phyloP scores from a whole-genome alignment of 2,329 filamentous ascomycete genomes.

The Beauveria bassiana region DNA sequence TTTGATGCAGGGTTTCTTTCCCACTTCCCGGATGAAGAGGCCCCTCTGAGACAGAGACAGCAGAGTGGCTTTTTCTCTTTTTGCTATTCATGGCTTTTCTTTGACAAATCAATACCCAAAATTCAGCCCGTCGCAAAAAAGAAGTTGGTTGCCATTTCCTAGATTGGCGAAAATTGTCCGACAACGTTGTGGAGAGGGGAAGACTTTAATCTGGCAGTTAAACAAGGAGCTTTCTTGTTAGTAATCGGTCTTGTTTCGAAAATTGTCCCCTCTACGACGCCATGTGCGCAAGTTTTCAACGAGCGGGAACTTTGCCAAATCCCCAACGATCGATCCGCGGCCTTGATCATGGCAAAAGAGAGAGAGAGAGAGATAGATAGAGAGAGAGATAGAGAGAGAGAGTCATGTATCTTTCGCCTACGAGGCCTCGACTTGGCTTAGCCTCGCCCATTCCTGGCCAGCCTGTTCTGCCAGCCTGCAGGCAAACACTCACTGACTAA shows the following conservation, averaged over 20 bases:
- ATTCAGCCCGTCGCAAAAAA: background rate
- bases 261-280: background rate
- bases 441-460: background rate
- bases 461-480: background rate
- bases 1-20: background rate
- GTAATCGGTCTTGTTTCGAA: background rate
- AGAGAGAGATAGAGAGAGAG: background rate
- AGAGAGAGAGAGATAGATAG: background rate
- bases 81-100: too few species aligned
- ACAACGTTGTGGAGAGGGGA: background rate
- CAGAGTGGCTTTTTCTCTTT: background rate
- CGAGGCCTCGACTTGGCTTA: constrained; percentile 4
- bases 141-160: background rate
- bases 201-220: too few species aligned
- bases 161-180: constrained; percentile 7
- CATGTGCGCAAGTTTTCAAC: background rate
- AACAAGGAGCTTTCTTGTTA: too few species aligned
- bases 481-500: too few species aligned
- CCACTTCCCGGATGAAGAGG: background rate
- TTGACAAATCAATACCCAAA: background rate
- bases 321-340: background rate
- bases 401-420: constrained; percentile 5
- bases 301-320: background rate
- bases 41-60: background rate
- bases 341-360: background rate